Evolutionary conservation across 2,329 filamentous ascomycete genomes (phyloP).

Genomic region (Penicillium sp.): DNA sequence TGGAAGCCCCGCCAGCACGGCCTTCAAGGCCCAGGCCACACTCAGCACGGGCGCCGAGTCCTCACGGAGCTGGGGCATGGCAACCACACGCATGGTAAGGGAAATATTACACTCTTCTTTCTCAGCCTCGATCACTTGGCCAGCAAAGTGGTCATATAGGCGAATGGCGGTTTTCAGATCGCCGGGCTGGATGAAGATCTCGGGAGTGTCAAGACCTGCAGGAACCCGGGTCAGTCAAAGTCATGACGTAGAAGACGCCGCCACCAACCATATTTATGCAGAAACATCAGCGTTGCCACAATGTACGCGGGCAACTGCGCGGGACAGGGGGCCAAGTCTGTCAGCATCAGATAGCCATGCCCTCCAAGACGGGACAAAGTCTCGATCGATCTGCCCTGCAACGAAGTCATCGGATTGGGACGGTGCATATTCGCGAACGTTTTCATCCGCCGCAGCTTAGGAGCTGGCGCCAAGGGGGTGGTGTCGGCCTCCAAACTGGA

Average conservation of each 20-base stretch:
- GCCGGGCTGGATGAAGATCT: slow-evolving; percentile 36
- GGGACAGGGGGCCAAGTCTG: slow-evolving; percentile 36
- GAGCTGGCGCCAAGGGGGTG: slow-evolving; percentile 12
- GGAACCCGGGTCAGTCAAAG: slow-evolving; percentile 9
- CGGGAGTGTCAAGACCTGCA: slow-evolving; percentile 24
- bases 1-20: slow-evolving; percentile 36
- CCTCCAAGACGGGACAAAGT: slow-evolving; percentile 44
- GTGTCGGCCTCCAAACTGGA: slow-evolving; percentile 30
- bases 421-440: slow-evolving; percentile 35
- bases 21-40: slow-evolving; percentile 35
- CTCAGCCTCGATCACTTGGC: slow-evolving; percentile 37
- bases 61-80: slow-evolving; percentile 27
- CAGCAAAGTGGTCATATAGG: slow-evolving; percentile 42
- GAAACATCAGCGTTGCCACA: slow-evolving; percentile 38
- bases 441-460: slow-evolving; percentile 37
- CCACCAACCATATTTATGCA: slow-evolving; percentile 23
- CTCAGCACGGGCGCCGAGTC: slow-evolving; percentile 25
- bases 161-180: slow-evolving; percentile 32
- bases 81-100: slow-evolving; percentile 32
- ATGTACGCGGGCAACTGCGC: slow-evolving; percentile 44
- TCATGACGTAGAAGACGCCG: slow-evolving; percentile 1
- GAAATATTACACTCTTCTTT: slow-evolving; percentile 33
- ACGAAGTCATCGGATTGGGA: slow-evolving; percentile 28
- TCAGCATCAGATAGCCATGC: slow-evolving; percentile 35
- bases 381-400: slow-evolving; percentile 39